phyloP scores from a whole-genome alignment of 108 stramenopile species.

The Nitzschia palea region DNA sequence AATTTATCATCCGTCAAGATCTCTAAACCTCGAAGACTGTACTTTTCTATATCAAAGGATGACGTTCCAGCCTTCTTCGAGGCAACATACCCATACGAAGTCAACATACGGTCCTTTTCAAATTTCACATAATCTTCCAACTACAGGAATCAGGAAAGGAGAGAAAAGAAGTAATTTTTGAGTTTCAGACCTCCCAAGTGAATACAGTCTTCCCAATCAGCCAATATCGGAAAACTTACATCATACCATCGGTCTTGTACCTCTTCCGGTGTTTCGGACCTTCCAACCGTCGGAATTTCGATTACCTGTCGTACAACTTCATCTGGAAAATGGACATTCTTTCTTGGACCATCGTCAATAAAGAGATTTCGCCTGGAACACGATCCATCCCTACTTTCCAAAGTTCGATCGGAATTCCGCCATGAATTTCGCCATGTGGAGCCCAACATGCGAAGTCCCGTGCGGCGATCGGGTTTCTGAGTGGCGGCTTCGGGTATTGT shows the following conservation, averaged over 20 bases:
- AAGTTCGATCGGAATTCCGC: slow-evolving; percentile 3
- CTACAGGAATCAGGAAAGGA: not conserved
- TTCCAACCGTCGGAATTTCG: not conserved
- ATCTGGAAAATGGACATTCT: slow-evolving; percentile 6
- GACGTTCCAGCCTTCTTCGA: slow-evolving; percentile 3
- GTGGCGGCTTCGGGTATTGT: too few relatives aligned
- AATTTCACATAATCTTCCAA: slow-evolving; percentile 26
- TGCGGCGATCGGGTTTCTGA: too few relatives aligned
- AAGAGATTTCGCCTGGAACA: not conserved
- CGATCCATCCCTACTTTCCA: slow-evolving; percentile 2
- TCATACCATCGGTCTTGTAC: slow-evolving; percentile 11
- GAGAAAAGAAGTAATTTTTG: not conserved
- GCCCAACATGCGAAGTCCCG: not conserved
- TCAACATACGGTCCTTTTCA: slow-evolving; percentile 27
- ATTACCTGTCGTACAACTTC: not conserved
- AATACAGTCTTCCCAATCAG: not conserved
- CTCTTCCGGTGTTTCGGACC: not conserved
- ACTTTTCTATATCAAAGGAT: slow-evolving; percentile 8
- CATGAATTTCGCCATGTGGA: slow-evolving; percentile 8
- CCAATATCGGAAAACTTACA: not conserved
- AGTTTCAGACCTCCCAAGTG: not conserved
- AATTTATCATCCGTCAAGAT: slow-evolving; percentile 6
- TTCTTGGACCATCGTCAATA: not conserved
- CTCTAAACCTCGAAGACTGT: slow-evolving; percentile 26
- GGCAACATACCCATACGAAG: slow-evolving; percentile 19